Conservation (phyloP, 441 rosid genomes). For the Gossypium trilobum region DNA sequence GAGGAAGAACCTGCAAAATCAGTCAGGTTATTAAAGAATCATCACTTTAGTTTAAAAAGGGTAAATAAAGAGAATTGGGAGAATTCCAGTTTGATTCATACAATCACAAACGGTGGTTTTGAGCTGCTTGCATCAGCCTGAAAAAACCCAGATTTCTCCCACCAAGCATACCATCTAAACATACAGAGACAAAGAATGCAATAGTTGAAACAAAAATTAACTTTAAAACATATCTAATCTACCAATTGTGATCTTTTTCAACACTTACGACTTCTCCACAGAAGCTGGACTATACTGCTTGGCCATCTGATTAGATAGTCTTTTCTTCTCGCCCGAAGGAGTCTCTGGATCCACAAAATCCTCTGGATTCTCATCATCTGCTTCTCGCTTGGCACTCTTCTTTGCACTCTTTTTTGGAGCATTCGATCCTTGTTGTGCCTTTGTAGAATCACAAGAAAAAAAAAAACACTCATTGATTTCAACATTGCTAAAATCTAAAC, state of each 20-base stretch:
- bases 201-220: background rate
- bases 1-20: conserved; percentile 74
- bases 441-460: background rate
- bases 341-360: conserved; percentile 65
- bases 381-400: conserved; percentile 58
- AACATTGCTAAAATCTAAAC: background rate
- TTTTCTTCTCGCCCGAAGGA: conserved; percentile 57
- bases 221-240: background rate
- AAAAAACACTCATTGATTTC: background rate
- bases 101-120: conserved; percentile 64
- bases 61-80: background rate
- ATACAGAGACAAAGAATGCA: background rate
- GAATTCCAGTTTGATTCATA: conserved; percentile 28
- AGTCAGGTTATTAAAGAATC: background rate
- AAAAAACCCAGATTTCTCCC: conserved; percentile 69
- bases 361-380: conserved; percentile 50
- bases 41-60: background rate
- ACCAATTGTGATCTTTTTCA: background rate
- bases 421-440: conserved; percentile 33
- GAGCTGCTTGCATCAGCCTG: conserved; percentile 65
- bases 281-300: conserved; percentile 51
- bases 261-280: conserved; percentile 72
- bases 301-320: conserved; percentile 68
- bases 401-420: conserved; percentile 42
- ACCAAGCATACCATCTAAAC: conserved; percentile 81